These are phyloP conservation scores for Isabelozyma heimii DNA, from an alignment of 805 yeast species.

Conservation along the genomic window DNA sequence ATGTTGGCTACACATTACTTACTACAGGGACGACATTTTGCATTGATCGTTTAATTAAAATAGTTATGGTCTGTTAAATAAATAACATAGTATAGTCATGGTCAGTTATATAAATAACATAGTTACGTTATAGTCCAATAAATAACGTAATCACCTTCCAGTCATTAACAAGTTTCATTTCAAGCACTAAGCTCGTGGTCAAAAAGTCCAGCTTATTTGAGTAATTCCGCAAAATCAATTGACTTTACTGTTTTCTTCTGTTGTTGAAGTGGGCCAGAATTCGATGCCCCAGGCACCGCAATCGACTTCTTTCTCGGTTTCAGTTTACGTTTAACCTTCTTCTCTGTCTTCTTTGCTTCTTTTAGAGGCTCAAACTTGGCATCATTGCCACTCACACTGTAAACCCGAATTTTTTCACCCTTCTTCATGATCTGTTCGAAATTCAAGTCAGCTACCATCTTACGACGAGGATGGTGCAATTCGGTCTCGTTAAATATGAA, in stretches of 20 bases:
- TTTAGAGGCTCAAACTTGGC: background rate
- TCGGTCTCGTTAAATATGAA: conserved; percentile 17
- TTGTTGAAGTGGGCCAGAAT: background rate
- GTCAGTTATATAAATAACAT: too few relatives aligned
- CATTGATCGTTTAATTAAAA: too few relatives aligned
- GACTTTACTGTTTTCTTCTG: conserved; percentile 14
- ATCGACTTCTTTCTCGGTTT: conserved; percentile 1
- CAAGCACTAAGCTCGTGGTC: background rate
- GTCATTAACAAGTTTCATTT: too few relatives aligned
- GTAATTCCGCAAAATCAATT: conserved; percentile 15
- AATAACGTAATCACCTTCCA: too few relatives aligned
- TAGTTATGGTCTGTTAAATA: too few relatives aligned
- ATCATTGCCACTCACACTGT: background rate
- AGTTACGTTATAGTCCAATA: too few relatives aligned
- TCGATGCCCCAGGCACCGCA: background rate
- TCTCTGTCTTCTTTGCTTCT: background rate
- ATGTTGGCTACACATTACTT: too few relatives aligned
- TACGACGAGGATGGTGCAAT: conserved; percentile 19
- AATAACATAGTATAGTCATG: too few relatives aligned
- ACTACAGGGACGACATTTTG: too few relatives aligned
- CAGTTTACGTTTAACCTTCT: conserved; percentile 1
- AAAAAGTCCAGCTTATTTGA: background rate
- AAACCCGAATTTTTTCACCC: conserved; percentile 8
- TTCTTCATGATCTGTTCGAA: conserved; percentile 25
- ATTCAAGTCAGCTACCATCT: conserved; percentile 26